These are phyloP conservation scores for Heritiera fomes DNA, from an alignment of 345 rosid genomes.

Conservation along the genomic window DNA sequence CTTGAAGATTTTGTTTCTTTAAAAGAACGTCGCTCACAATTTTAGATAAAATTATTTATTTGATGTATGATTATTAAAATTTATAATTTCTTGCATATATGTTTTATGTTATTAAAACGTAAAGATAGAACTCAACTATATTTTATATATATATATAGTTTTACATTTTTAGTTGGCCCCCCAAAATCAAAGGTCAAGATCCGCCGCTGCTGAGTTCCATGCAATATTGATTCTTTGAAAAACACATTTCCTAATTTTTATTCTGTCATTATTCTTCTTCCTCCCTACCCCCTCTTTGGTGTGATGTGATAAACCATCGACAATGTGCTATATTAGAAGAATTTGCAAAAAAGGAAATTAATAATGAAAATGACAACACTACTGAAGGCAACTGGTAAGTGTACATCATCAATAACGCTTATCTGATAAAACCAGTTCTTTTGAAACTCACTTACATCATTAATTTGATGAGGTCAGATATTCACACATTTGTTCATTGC, in stretches of 20 bases:
- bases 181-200: too few species aligned
- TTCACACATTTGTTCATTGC: background rate
- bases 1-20: too few species aligned
- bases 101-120: too few species aligned
- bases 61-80: too few species aligned
- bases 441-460: conserved; percentile 9
- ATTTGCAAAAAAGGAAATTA: conserved; percentile 77
- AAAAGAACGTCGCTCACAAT: too few species aligned
- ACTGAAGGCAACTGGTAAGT: conserved; percentile 66
- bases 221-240: background rate
- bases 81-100: too few species aligned
- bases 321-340: conserved; percentile 85
- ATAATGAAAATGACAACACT: conserved; percentile 42
- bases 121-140: too few species aligned
- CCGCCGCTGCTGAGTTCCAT: background rate
- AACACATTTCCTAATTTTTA: conserved; percentile 12
- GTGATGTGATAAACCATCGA: conserved; percentile 50
- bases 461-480: background rate
- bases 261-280: background rate
- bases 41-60: too few species aligned
- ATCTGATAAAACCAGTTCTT: conserved; percentile 4
- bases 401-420: conserved; percentile 15
- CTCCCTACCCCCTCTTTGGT: conserved; percentile 20
- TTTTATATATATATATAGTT: too few species aligned
- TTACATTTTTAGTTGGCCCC: too few species aligned